Evolutionary conservation across 1,139 yeast genomes (phyloP).

Genomic region (Sugiyamaella castrensis): DNA sequence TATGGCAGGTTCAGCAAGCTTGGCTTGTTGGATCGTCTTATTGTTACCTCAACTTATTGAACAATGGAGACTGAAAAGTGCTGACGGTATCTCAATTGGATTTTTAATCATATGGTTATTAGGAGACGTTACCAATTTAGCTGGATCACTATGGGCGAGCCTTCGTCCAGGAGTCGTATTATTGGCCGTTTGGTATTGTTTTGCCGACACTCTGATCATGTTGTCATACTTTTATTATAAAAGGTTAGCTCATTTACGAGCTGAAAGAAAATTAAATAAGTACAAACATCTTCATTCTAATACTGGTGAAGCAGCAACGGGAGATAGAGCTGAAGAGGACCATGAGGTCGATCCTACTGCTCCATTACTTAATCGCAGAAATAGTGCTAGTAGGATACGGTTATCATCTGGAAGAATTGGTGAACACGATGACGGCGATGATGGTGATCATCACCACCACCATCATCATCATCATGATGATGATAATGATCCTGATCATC

Average conservation of each 20-base stretch:
- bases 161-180: conserved; percentile 67
- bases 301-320: neutral
- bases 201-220: conserved; percentile 64
- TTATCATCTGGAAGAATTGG: conserved; percentile 13
- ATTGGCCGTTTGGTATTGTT: conserved; percentile 71
- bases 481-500: conserved; percentile 15
- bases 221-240: conserved; percentile 55
- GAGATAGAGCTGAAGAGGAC: conserved; percentile 3
- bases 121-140: conserved; percentile 67
- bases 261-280: conserved; percentile 6
- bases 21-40: conserved; percentile 78
- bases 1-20: conserved; percentile 55
- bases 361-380: conserved; percentile 27
- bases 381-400: conserved; percentile 22
- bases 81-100: conserved; percentile 73
- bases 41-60: conserved; percentile 76
- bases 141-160: conserved; percentile 70
- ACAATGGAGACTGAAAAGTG: conserved; percentile 74
- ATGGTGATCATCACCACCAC: neutral
- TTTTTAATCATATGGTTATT: conserved; percentile 69
- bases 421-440: conserved; percentile 4
- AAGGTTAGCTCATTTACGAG: conserved; percentile 18
- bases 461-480: conserved; percentile 18
- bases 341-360: conserved; percentile 20
- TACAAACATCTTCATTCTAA: conserved; percentile 13